Evolutionary conservation across 352 stramenopile species (phyloP), one percentile per base, ranked within the genome.

Genomic region (Plasmopara muralis): DNA sequence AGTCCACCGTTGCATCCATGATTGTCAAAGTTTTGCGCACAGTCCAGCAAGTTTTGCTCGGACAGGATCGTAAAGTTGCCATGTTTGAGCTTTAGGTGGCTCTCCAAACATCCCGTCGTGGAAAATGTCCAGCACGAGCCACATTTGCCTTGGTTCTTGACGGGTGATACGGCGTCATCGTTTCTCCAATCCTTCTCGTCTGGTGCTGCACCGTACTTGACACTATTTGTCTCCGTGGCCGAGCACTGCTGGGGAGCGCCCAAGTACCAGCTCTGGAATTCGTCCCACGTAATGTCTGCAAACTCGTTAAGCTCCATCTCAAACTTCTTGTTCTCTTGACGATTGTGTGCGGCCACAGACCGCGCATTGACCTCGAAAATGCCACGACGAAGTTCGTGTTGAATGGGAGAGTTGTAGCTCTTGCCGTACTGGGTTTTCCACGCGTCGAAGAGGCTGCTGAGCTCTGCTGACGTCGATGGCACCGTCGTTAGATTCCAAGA

Each of bases 111-210:
- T 13, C 96, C 97, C 12, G 96, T 98, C 9, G 96, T 95, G 14
- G 95, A 98, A 77, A 99, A 99, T 12, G 95, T 93, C 96, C 97
- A 99, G 80, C 97, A 99, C 41, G 93, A 98, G 46, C 97, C 96
- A 69, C 97, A 99, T 33, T 90, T 81, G 49, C 95, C 97, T 69
- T 99, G 97, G 67, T 99, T 98, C 73, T 99, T 99, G 6, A 99
- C 93, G 1, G 83, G 78, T 12, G 96, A 98, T 9, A 99, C 95
- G 12, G 77, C 87, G 45, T 94, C 96, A 43, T 96, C 77, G 4
- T 53, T 56, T 46, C 81, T 73, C 97, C 97, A 99, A 79, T 99
- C 93, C 33, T 98, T 90, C 47, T 85, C 68, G 2, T 81, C 68
- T 0, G 93, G 90, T 2, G 96, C 69, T n/a, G 82, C 59, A 2